Evolutionary conservation across 805 yeast species (phyloP).

Genomic region (Saturnispora bothae): DNA sequence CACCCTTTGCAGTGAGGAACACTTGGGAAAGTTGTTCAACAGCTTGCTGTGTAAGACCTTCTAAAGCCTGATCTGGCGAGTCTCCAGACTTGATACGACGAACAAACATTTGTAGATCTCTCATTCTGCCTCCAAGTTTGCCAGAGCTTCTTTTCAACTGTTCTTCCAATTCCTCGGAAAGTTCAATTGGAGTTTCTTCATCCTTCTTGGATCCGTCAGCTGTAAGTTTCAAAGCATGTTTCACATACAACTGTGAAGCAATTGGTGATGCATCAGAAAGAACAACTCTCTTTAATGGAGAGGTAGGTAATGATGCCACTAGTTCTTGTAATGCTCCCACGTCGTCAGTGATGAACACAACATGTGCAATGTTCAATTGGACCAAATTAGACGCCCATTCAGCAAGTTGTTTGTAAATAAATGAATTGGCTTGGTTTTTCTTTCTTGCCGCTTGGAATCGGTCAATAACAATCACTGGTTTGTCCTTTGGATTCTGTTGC

Average conservation of each 20-base stretch:
- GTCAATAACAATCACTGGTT: constrained; percentile 80
- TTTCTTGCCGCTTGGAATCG: constrained; percentile 49
- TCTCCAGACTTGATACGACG: constrained; percentile 88
- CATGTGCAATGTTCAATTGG: constrained; percentile 77
- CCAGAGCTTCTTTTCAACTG: constrained; percentile 47
- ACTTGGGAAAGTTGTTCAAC: constrained; percentile 82
- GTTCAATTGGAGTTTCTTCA: background rate
- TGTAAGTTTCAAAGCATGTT: constrained; percentile 35
- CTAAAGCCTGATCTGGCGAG: constrained; percentile 60
- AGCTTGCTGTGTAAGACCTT: constrained; percentile 74
- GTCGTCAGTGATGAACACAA: constrained; percentile 78
- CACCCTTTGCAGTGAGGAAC: constrained; percentile 36
- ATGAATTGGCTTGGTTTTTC: constrained; percentile 47
- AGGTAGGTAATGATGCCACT: constrained; percentile 69
- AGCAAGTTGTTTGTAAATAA: constrained; percentile 62
- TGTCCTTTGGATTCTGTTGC: constrained; percentile 74
- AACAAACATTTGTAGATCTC: constrained; percentile 82
- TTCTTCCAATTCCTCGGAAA: constrained; percentile 14
- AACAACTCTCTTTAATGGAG: constrained; percentile 65
- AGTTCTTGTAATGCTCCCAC: constrained; percentile 63
- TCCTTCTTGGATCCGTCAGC: constrained; percentile 21
- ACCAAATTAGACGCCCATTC: constrained; percentile 83
- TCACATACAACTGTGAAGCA: constrained; percentile 63
- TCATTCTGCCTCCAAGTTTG: constrained; percentile 91
- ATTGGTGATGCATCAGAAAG: constrained; percentile 72